Percentiles rank a stretch among this genome's conserved stretches.
Evolutionary conservation across 805 yeast genomes (phyloP).

Genomic region (Starmerella stellata): DNA sequence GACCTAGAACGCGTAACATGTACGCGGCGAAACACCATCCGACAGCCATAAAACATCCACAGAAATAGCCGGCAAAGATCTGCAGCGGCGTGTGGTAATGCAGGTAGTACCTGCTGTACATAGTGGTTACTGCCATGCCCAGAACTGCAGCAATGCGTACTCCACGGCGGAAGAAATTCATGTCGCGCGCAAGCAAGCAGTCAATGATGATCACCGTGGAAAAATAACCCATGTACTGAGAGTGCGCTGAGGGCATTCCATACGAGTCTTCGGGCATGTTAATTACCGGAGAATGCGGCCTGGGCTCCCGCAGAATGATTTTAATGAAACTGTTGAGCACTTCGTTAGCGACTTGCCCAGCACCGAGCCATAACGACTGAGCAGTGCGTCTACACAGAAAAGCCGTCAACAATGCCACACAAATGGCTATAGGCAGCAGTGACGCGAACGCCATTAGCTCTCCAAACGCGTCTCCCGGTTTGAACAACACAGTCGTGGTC

Average conservation of each 20-base stretch:
- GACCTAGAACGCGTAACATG: slow-evolving; percentile 45
- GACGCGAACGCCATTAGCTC: slow-evolving; percentile 52
- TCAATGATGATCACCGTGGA: slow-evolving; percentile 24
- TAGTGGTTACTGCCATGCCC: slow-evolving; percentile 29
- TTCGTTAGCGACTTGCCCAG: slow-evolving; percentile 73
- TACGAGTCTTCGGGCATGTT: slow-evolving; percentile 34
- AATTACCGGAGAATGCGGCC: slow-evolving; percentile 35
- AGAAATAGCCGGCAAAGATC: slow-evolving; percentile 48
- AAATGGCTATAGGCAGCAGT: slow-evolving; percentile 57
- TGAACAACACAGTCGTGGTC: slow-evolving; percentile 68
- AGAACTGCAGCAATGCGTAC: slow-evolving; percentile 16
- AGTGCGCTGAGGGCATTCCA: slow-evolving; percentile 96
- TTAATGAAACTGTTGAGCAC: slow-evolving; percentile 51
- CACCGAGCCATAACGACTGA: slow-evolving; percentile 66
- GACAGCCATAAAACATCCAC: slow-evolving; percentile 47
- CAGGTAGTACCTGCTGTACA: slow-evolving; percentile 56
- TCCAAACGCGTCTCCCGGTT: slow-evolving; percentile 45
- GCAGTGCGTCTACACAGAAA: slow-evolving; percentile 65
- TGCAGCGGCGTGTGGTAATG: slow-evolving; percentile 60
- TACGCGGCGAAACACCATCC: slow-evolving; percentile 37
- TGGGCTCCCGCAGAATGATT: slow-evolving; percentile 42
- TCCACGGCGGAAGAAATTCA: slow-evolving; percentile 11
- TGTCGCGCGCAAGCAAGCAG: slow-evolving; percentile 13
- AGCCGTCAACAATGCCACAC: slow-evolving; percentile 70
- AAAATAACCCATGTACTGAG: slow-evolving; percentile 86